Evolutionary conservation across 2,329 filamentous ascomycete genomes (phyloP), one percentile per base, ranked within the genome.

Genomic region (Cryphonectria parasitica): DNA sequence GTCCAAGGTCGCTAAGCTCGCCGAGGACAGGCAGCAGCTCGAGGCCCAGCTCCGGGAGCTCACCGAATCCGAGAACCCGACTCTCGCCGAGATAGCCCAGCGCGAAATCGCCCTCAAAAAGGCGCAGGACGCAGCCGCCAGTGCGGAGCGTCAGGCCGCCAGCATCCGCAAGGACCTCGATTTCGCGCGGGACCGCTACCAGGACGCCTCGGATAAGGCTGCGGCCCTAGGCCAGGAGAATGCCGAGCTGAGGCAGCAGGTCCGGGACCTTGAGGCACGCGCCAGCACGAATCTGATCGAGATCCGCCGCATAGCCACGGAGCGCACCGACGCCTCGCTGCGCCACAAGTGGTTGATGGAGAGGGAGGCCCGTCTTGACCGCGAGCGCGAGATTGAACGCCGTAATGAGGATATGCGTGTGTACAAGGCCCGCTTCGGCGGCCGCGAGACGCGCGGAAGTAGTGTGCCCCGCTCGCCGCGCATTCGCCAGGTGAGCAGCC

Each of bases 381-480:
- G 83, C n/a, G 86, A 89, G 67, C 76, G 79, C 34, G 85, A 88
- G 74, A 79, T 90, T 36, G 81, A 82, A 25, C 81, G 80, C 19
- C 73, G 81, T 34, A 82, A 80, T 69, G 84, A 88, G 22, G 87
- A 89, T 76, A 75, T 88, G 36, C 80, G 81, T 10, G 71, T 78
- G 56, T 76, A 85, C 56, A 85, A 83, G 75, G 86, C 82, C 28
- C 71, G 71, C 11, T 72, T 71, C 71, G 83, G 82, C 25, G 83
- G 88, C 7, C 81, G 87, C 62, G 87, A 88, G 77, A 89, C 88
- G 3, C 80, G 88, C 49, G 84, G 86, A 75, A 82, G 80, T 67
- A 89, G 87, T 74, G 86, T 88, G 31, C 87, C 87, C 65, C 85
- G 86, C 31, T 89, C 87, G 75, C 88, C 88, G n/a, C 82, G 86